Evolutionary conservation across 306 rosid species (phyloP), one percentile per base, ranked within the genome.

Genomic region (Prinsepia uniflora): DNA sequence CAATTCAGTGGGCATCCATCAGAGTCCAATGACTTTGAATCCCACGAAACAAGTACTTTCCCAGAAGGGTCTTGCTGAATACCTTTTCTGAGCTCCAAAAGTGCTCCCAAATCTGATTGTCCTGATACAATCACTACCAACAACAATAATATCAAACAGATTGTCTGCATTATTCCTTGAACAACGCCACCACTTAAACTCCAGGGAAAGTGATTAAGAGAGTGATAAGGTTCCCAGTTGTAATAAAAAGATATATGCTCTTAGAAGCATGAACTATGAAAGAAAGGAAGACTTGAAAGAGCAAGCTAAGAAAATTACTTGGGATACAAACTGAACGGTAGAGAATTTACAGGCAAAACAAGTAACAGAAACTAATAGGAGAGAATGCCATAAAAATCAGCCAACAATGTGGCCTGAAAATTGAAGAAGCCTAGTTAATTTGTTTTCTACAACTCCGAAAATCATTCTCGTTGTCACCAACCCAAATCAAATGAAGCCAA

Each of bases 1-100:
- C 96, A 90, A 71, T 83, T 81, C 70, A 40, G 77, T 56, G 96
- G 95, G 73, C 96, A 90, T 30, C 92, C 89, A 81, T 84, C 71
- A n/a, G 95, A 83, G 65, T 83, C 87, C 71, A 86, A 39, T 54
- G 92, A 84, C 75, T 70, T 80, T 3, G 87, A 83, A 77, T 84
- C 84, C 96, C 96, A 90, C 12, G 96, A 88, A 72, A 61, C 76
- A 67, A 87, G 72, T 50, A 86, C 67, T 76, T 81, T 69, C 70
- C 90, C 85, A 47, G 80, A 78, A 76, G 92, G 84, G 76, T 86
- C 96, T 44, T 68, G 67, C 66, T 71, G 73, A 83, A 90, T 74
- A 79, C 95, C 79, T 72, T 81, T 85, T 78, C 83, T 88, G 41
- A 90, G 81, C 74, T 86, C 87, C 75, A 88, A 80, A 50, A 90